phyloP scores from a whole-genome alignment of 495 filamentous ascomycete genomes.

The Aspergillus carlsbadensis region DNA sequence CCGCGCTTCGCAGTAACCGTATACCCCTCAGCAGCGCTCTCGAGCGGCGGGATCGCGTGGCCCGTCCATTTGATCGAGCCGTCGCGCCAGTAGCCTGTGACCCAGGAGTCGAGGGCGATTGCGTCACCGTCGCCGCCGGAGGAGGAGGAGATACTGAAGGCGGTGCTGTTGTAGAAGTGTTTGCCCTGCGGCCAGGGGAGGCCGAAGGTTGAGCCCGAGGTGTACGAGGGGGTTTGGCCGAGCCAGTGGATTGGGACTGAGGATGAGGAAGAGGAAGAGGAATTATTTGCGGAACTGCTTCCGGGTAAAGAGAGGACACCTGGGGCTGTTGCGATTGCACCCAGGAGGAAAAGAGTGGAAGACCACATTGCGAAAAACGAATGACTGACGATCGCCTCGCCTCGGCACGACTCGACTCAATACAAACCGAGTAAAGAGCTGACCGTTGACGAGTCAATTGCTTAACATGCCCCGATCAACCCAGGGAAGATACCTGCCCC shows the following conservation, averaged over 20 bases:
- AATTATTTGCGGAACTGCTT: neutral
- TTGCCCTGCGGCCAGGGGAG: constrained; percentile 44
- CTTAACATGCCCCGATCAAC: too few relatives aligned
- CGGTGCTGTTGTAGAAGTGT: constrained; percentile 27
- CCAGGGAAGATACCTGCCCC: too few relatives aligned
- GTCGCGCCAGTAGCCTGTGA: constrained; percentile 45
- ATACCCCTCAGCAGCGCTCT: constrained; percentile 8
- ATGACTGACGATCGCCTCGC: too few relatives aligned
- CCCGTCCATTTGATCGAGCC: constrained; percentile 49
- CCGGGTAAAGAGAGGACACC: constrained; percentile 2
- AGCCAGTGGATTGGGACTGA: constrained; percentile 35
- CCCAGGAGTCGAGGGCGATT: constrained; percentile 40
- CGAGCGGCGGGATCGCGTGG: constrained; percentile 32
- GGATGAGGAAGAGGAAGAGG: neutral
- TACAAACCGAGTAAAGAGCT: too few relatives aligned
- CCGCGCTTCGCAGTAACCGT: constrained; percentile 16
- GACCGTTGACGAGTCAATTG: too few relatives aligned
- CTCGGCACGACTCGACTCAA: too few relatives aligned
- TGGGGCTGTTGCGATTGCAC: neutral
- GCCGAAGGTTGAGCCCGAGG: constrained; percentile 39
- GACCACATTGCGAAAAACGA: neutral
- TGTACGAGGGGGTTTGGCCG: constrained; percentile 30
- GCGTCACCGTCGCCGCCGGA: constrained; percentile 7
- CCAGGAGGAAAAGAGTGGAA: neutral
- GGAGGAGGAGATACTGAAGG: constrained; percentile 23